Base-by-base conservation (phyloP, 2,329 filamentous ascomycete genomes). In the Pseudopyrenochaeta lycopersici region DNA sequence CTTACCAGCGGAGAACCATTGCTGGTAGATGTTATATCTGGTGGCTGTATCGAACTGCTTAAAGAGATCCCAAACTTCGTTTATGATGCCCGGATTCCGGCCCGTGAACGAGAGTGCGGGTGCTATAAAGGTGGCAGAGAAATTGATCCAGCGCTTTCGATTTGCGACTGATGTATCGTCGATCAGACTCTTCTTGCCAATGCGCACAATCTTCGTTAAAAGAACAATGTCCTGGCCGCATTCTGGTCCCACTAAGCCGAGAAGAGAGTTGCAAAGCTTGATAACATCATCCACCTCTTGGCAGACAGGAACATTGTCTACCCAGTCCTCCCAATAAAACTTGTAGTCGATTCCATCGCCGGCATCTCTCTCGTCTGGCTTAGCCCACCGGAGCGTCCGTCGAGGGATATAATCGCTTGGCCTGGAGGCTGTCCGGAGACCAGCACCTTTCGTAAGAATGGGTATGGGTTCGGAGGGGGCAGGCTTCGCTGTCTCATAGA, bases 251-350 rank as follows among this genome's bases (percentile, higher is more conserved):
- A 93, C 90, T 20, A 94, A 80, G 61, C 95, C 96, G 40, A 97
- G 80, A 18, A 99, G 84, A 1, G 92, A 93, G 52, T 87, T 85
- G 74, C 92, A 96, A 0, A 97, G 84, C 2, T 89, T 88, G 74
- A 98, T 95, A 12, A 99, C 84, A 70, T 99, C 95, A 58, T 97
- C 92, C 5, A 97, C 87, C 1, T 83, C 90, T 72, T 96, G 93
- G 70, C 95, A 99, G 17, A 97, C 80, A 0, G 95, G 96, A 40
- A 99, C 84, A 60, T 95, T 96, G 75, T 98, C 94, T 2, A 88
- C 84, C 95, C 95, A 99, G 64, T 98, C 95, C 54, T 97, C 92
- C 88, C 95, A 97, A 75, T 99, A 99, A 72, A 96, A 98, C 30
- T 90, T 87, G 73, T 97, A 98, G 46, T 90, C 83, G 11, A 81